Base-by-base conservation (phyloP, 257 asterid species). In the Salvia miltiorrhiza region DNA sequence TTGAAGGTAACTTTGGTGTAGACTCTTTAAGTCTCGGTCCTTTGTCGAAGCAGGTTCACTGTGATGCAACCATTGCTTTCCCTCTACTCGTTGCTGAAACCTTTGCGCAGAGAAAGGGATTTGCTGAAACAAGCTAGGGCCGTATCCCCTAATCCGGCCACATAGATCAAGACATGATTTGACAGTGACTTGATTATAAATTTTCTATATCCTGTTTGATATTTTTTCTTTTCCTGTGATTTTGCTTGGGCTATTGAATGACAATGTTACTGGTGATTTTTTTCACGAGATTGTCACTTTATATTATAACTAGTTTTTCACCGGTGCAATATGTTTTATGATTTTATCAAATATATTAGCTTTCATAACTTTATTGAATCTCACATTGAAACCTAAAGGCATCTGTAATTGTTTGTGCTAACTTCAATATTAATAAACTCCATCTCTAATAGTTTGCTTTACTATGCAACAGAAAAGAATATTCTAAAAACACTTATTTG, bases 61-160 rank as follows among this genome's bases (percentile, higher is more conserved):
- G 97, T 68, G 97, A 90, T 76, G 97, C 99, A 20, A 93, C 96
- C 53, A 87, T 88, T 75, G 97, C 94, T 21, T 93, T 93, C 70
- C 97, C 98, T 37, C 78, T 93, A 26, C 85, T 90, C 55, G 96
- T 88, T 39, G 96, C 96, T 5, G 92, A 88, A 84, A 88, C 97
- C 63, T 90, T 93, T 83, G 67, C 83, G 32, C 75, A 65, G 75
- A 48, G 35, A 43, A 64, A 79, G 45, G 71, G 73, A 44, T 44
- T 52, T 35, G 35, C 37, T 2, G 62, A 65, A 50, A 65, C 52
- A 10, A 72, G 49, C 67, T 76, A 7, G 68, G 23, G 37, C 21
- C 26, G 13, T 35, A 8, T 28, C 39, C 39, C 53, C 23, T 10
- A 11, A 16, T 33, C 48, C 66, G 9, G 16, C 8, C 16, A 8